Conservation (phyloP, 352 stramenopile species). For the Thalassiosira mediterranea region DNA sequence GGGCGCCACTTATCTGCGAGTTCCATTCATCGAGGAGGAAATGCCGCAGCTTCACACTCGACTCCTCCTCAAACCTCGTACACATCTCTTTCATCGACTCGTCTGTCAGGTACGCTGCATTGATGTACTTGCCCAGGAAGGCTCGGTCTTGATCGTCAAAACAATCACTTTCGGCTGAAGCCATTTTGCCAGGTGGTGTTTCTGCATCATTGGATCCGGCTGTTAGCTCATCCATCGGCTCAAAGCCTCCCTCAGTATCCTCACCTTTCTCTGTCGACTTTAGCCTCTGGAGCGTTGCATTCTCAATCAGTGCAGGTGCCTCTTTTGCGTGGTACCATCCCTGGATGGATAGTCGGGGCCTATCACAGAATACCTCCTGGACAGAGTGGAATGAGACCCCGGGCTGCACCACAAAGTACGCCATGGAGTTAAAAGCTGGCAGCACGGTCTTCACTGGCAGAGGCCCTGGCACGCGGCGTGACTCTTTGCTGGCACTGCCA, state of each 20-base stretch:
- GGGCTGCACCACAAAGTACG: constrained; percentile 89
- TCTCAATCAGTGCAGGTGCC: constrained; percentile 56
- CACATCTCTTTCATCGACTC: constrained; percentile 85
- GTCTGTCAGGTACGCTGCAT: constrained; percentile 84
- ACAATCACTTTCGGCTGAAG: constrained; percentile 12
- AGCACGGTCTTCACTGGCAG: constrained; percentile 77
- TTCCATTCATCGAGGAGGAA: constrained; percentile 86
- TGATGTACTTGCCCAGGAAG: constrained; percentile 86
- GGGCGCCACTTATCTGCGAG: constrained; percentile 58
- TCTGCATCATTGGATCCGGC: constrained; percentile 10
- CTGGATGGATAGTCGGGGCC: constrained; percentile 87
- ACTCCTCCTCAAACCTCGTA: constrained; percentile 85
- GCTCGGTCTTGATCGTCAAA: constrained; percentile 75
- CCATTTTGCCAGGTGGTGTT: not conserved
- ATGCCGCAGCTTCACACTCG: constrained; percentile 86
- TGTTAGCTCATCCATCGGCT: constrained; percentile 22
- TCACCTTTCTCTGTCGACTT: constrained; percentile 62
- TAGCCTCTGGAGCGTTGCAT: constrained; percentile 74
- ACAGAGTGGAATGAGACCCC: constrained; percentile 91
- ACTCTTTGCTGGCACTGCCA: constrained; percentile 3
- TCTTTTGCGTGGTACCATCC: constrained; percentile 82
- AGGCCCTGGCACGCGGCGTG: constrained; percentile 24
- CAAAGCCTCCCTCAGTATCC: constrained; percentile 58
- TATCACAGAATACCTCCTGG: constrained; percentile 88
- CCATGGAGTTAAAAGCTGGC: constrained; percentile 90